A percentile compares a stretch with the other conserved stretches of the same genome.
These are phyloP conservation scores for Avena atlantica DNA, from an alignment of 176 grass and related monocot genomes.

Conservation along the genomic window DNA sequence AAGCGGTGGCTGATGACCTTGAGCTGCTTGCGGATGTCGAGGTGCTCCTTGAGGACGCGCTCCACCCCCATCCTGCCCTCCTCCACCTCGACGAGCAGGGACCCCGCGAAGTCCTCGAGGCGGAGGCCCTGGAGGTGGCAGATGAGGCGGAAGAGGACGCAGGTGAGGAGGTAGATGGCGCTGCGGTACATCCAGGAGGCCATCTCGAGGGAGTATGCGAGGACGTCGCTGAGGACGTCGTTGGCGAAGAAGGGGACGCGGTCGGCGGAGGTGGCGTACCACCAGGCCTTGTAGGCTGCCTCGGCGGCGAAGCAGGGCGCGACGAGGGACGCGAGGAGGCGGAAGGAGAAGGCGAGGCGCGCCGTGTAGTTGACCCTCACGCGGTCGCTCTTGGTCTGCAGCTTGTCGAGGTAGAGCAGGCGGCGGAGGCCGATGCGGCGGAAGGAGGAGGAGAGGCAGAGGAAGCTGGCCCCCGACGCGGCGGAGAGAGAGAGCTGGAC, in stretches of 20 bases:
- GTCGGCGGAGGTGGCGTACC: constrained; percentile 75
- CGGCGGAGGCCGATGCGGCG: constrained; percentile 76
- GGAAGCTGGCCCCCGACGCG: constrained; percentile 55
- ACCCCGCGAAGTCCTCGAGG: constrained; percentile 76
- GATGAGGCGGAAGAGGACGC: constrained; percentile 89
- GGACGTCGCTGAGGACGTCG: constrained; percentile 51
- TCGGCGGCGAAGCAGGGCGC: constrained; percentile 82
- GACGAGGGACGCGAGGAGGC: constrained; percentile 76
- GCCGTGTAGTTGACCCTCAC: constrained; percentile 65
- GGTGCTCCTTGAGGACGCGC: constrained; percentile 72
- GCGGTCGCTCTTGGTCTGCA: constrained; percentile 59
- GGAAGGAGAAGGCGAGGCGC: constrained; percentile 73
- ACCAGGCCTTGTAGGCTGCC: constrained; percentile 80
- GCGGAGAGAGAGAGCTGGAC: constrained; percentile 79
- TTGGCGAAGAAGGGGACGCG: constrained; percentile 61
- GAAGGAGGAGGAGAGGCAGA: constrained; percentile 70
- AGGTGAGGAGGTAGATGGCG: constrained; percentile 82
- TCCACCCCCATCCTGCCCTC: constrained; percentile 53
- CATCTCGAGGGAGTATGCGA: constrained; percentile 69
- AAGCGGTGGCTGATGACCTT: constrained; percentile 88
- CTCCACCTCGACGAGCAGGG: constrained; percentile 65
- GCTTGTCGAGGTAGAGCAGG: constrained; percentile 89
- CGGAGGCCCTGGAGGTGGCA: constrained; percentile 86
- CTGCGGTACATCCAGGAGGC: constrained; percentile 92
- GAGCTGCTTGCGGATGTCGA: constrained; percentile 92